Evolutionary conservation across 345 rosid species (phyloP), one percentile per base, ranked within the genome.

Genomic region (Anacardium occidentale): DNA sequence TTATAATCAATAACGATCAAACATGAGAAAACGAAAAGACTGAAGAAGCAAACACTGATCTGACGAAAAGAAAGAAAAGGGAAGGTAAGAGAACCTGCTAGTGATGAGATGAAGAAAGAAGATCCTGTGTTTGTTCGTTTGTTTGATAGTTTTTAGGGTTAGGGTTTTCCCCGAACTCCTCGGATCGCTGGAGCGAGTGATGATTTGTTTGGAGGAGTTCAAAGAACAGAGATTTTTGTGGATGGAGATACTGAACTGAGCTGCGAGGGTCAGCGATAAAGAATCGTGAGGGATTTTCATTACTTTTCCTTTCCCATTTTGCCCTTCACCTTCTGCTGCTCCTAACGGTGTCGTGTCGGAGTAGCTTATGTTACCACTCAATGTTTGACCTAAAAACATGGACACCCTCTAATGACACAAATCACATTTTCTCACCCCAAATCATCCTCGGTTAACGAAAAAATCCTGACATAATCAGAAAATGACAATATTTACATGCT

Each of bases 111-210:
- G 42, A 37, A 37, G 9, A 37, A 7, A 5, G 45, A 24, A 54
- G 8, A 11, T 34, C 9, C 2, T 25, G 25, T 11, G 34, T 42
- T 44, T 5, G 53, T 1, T 5, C 3, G 20, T 0, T 64, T 44
- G n/a, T 53, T 9, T 15, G 62, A 20, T 54, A 0, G 22, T 29
- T 26, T 55, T 68, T 10, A 12, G 21, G 29, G 48, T 11, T 68
- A 68, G 55, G 74, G 60, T 59, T 71, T 40, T 71, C 56, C 67
- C 75, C 59, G 56, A 71, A 71, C 75, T 71, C 68, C 75, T 62
- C 59, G 37, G 68, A 62, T 71, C 74, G 12, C 18, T 37, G 17
- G 51, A 17, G 55, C 14, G 21, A n/a, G 18, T 71, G 15, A 0
- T 50, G 14, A 29, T 29, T 22, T 45, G 17, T 15, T 17, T 44